A percentile compares a stretch with the other conserved stretches of the same genome.
These are phyloP conservation scores for Barnettozyma siamensis DNA, from an alignment of 805 yeast species.

Conservation along the genomic window DNA sequence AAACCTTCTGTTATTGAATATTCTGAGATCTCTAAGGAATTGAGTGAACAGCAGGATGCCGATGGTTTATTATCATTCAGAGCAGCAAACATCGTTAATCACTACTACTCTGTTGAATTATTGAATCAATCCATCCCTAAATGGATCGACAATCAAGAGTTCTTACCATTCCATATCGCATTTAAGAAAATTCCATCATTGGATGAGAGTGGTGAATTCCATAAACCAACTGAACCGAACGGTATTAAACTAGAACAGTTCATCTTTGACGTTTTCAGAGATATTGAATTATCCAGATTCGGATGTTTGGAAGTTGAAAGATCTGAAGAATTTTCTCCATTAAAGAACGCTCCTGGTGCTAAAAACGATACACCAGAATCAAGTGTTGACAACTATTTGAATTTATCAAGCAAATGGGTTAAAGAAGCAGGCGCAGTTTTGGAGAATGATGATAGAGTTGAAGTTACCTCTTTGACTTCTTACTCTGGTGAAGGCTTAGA, in stretches of 20 bases:
- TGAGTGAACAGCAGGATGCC: slow-evolving; percentile 60
- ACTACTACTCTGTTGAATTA: slow-evolving; percentile 83
- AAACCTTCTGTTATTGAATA: slow-evolving; percentile 92
- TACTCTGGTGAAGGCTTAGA: slow-evolving; percentile 72
- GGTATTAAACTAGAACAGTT: slow-evolving; percentile 96
- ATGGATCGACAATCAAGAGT: slow-evolving; percentile 63
- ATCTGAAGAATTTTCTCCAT: slow-evolving; percentile 81
- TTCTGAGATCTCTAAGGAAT: slow-evolving; percentile 75
- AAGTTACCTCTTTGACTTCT: slow-evolving; percentile 70
- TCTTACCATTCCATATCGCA: slow-evolving; percentile 92
- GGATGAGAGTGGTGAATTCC: slow-evolving; percentile 38
- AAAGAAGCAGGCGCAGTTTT: slow-evolving; percentile 61
- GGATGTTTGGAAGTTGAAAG: slow-evolving; percentile 93
- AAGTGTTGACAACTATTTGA: slow-evolving; percentile 58
- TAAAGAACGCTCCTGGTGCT: slow-evolving; percentile 87
- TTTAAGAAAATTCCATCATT: slow-evolving; percentile 74
- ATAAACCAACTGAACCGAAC: slow-evolving; percentile 70
- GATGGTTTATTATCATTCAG: slow-evolving; percentile 64
- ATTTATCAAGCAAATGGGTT: slow-evolving; percentile 73
- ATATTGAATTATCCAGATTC: slow-evolving; percentile 61
- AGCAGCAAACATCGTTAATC: slow-evolving; percentile 97
- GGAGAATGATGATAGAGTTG: slow-evolving; percentile 47
- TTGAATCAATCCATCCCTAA: slow-evolving; percentile 50
- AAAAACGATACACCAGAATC: slow-evolving; percentile 80
- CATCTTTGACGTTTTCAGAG: slow-evolving; percentile 91